Base-by-base conservation (phyloP, 2,329 filamentous ascomycete species). In the Coniochaeta hoffmannii region DNA sequence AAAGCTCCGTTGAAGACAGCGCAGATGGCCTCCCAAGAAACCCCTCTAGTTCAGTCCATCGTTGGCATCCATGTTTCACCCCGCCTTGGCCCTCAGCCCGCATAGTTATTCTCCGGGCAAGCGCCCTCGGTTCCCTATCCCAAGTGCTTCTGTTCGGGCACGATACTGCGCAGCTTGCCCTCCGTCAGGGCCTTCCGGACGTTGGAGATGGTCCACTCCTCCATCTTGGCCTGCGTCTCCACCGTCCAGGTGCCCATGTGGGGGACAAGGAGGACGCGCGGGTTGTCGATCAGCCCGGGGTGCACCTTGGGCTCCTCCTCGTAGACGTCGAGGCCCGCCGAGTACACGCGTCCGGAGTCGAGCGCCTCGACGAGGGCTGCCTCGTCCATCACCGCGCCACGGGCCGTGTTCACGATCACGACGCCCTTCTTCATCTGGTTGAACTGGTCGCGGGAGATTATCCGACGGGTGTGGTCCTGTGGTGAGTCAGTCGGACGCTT, bases 241-340 rank as follows among this genome's bases (percentile, higher is more conserved):
- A 84, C 73, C 0, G 88, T 93, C 78, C 82, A 90, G 0, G 90
- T 95, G 0, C 90, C 90, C 88, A 95, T 89, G 69, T 95, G 90
- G 53, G 90, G 90, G 34, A 95, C 73, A 28, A 96, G 76, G 63
- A 93, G 76, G 22, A 89, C 88, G 61, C 83, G 80, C 2, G 82
- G 82, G 65, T 93, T 92, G 15, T 74, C 72, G 14, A 92, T 62
- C 41, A 95, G 74, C 1, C 86, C 88, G 0, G 84, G 85, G 65
- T 94, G 88, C 28, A 95, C 74, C 56, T 81, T 76, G 0, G 90
- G 90, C 69, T 95, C 90, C 35, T 91, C 77, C 67, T 95, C 90
- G 65, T 85, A 95, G 52, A 95, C 90, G 67, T 95, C 90, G 5
- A 95, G 76, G 1, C 90, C 90, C 14, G 76, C 85, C 11, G 83